Evolutionary conservation across 805 yeast genomes (phyloP), one percentile per base, ranked within the genome.

Genomic region (Priceomyces haplophilus): DNA sequence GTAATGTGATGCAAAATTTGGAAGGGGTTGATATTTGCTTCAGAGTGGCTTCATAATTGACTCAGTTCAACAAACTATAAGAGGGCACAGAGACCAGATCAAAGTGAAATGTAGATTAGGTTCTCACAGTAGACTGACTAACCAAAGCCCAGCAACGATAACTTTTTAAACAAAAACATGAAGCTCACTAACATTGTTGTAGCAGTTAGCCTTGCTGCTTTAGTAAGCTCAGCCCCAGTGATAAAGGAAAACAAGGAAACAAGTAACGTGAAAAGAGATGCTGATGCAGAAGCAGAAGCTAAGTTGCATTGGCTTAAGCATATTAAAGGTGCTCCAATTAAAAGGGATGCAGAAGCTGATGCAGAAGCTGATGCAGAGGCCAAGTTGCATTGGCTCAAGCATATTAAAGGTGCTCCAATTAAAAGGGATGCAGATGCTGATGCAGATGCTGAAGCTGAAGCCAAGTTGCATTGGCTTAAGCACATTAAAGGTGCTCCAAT

Each of bases 301-400:
- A 45, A 36, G 11, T 42, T 42, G 38, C 37, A 43, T n/a, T 45
- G 44, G 47, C 39, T 39, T 30, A 36, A 33, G 18, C 23, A 38
- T 21, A 37, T 29, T 34, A 38, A 36, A 18, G 51, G 51, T 24
- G 48, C 50, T 35, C 53, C 52, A 11, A 47, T 55, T 20, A 47
- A 39, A 42, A 56, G 51, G 25, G 41, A 33, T n/a, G 31, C 27
- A 11, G n/a, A n/a, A n/a, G n/a, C n/a, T n/a, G n/a, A n/a, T n/a
- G n/a, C n/a, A 41, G 58, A 55, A 10, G 62, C 59, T 18, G 58
- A 55, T 7, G 62, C 59, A 16, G 56, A 58, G 30, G 59, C 56
- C 10, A 45, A 37, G n/a, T 43, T 43, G 37, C 5, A 4, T 15
- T 46, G 45, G 47, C 41, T 39, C 36, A 35, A 35, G 19, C 23